phyloP scores from a whole-genome alignment of 306 rosid species.

The Fragaria nilgerrensis region DNA sequence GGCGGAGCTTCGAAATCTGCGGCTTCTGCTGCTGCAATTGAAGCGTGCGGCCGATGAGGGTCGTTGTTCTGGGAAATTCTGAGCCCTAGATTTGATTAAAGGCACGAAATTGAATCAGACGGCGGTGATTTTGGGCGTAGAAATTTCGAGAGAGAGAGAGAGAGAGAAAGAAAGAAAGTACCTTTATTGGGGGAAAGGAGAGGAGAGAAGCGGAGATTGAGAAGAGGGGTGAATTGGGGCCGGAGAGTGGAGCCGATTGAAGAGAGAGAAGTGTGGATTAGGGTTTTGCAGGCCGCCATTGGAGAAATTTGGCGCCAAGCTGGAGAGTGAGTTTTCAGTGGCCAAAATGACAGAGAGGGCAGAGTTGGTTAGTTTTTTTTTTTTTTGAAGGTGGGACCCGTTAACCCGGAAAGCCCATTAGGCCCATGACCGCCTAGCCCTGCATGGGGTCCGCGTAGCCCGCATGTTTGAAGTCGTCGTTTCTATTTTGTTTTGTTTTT shows the following conservation, averaged over 20 bases:
- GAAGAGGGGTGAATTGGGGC: slow-evolving; percentile 9
- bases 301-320: slow-evolving; percentile 26
- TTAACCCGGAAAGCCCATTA: too few relatives aligned
- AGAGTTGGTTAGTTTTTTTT: too few relatives aligned
- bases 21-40: slow-evolving; percentile 29
- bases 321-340: neutral
- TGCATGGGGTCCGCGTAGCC: too few relatives aligned
- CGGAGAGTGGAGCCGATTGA: slow-evolving; percentile 25
- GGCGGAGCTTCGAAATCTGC: slow-evolving; percentile 19
- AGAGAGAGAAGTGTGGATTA: slow-evolving; percentile 35
- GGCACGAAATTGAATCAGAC: neutral
- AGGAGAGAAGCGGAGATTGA: slow-evolving; percentile 24
- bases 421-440: too few relatives aligned
- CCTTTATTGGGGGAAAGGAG: slow-evolving; percentile 15
- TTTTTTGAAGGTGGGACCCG: too few relatives aligned
- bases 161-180: slow-evolving; percentile 11
- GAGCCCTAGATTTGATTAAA: slow-evolving; percentile 19
- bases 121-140: neutral
- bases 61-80: slow-evolving; percentile 4
- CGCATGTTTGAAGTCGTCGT: too few relatives aligned
- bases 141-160: neutral
- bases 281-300: slow-evolving; percentile 46
- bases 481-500: too few relatives aligned
- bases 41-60: slow-evolving; percentile 36
- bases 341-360: too few relatives aligned